A percentile compares a stretch with the other conserved stretches of the same genome.
Conservation (phyloP, 768 basidiomycete genomes). For the Sporobolomyces roseus region DNA sequence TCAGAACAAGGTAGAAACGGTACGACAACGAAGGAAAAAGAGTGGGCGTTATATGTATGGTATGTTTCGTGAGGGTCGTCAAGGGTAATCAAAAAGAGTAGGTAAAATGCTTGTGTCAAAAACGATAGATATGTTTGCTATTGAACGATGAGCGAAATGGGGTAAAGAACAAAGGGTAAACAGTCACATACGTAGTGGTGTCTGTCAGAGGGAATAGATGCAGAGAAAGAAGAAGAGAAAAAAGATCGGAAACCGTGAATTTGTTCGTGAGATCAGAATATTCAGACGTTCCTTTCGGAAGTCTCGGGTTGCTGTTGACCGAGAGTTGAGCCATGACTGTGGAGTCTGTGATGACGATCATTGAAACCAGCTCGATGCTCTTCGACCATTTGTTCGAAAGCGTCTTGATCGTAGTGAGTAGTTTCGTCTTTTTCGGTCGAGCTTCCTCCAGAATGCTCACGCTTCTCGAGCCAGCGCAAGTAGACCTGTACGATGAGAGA, state of each 20-base stretch:
- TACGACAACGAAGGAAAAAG: too few species aligned
- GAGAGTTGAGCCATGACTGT: background rate
- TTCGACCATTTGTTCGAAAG: slow-evolving; percentile 17
- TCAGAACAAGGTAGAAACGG: too few species aligned
- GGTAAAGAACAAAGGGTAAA: background rate
- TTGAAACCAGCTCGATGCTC: background rate
- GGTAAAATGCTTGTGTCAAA: too few species aligned
- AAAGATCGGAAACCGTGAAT: too few species aligned
- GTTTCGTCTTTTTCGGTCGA: background rate
- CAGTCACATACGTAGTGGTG: too few species aligned
- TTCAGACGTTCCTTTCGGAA: too few species aligned
- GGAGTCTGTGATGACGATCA: slow-evolving; percentile 5
- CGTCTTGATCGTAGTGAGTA: slow-evolving; percentile 1
- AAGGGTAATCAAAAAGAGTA: too few species aligned
- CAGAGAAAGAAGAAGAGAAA: background rate
- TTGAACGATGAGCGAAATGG: background rate
- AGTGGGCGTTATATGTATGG: too few species aligned
- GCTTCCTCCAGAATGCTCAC: background rate
- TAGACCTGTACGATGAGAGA: slow-evolving; percentile 1
- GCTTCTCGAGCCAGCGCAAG: slow-evolving; percentile 31
- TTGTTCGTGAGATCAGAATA: too few species aligned
- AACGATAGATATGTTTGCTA: background rate
- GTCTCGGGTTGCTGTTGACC: background rate
- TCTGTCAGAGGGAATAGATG: background rate
- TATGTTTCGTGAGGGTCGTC: too few species aligned